phyloP scores from a whole-genome alignment of 2,329 filamentous ascomycete genomes.

The Phoma sp. region DNA sequence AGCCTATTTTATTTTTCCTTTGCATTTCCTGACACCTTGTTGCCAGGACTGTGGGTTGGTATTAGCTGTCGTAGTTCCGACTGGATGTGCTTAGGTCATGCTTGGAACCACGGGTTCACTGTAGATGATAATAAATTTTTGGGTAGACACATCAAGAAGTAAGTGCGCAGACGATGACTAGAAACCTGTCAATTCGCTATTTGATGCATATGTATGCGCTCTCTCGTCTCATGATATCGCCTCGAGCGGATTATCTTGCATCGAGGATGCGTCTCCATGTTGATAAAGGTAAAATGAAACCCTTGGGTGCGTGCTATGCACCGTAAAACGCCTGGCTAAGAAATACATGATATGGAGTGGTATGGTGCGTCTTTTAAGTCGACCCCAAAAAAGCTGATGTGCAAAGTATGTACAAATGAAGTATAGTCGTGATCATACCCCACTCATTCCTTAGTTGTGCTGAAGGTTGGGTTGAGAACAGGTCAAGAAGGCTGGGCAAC shows the following conservation, averaged over 20 bases:
- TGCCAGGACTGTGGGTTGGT: no score
- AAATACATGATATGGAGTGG: constrained; percentile 14
- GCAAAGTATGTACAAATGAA: constrained; percentile 10
- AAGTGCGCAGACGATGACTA: neutral
- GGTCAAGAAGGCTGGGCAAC: constrained; percentile 2
- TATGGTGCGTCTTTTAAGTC: neutral
- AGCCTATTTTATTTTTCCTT: no score
- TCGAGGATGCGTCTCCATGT: neutral
- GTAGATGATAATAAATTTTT: no score
- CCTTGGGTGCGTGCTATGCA: constrained; percentile 7
- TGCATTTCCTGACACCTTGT: no score
- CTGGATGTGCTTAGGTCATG: no score
- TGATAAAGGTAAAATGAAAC: neutral
- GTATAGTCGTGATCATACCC: constrained; percentile 10
- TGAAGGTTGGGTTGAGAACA: constrained; percentile 9
- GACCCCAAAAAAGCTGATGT: neutral
- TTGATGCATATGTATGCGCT: constrained; percentile 8
- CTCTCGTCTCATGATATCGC: constrained; percentile 7
- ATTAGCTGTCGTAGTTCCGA: no score
- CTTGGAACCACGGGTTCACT: no score
- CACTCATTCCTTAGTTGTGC: constrained; percentile 3
- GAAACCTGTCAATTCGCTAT: constrained; percentile 16
- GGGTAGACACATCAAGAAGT: neutral
- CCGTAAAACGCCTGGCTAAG: constrained; percentile 20
- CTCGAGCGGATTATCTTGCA: neutral